Conservation (phyloP, 2,329 filamentous ascomycete genomes). For the Allantophomopsis cytisporea region DNA sequence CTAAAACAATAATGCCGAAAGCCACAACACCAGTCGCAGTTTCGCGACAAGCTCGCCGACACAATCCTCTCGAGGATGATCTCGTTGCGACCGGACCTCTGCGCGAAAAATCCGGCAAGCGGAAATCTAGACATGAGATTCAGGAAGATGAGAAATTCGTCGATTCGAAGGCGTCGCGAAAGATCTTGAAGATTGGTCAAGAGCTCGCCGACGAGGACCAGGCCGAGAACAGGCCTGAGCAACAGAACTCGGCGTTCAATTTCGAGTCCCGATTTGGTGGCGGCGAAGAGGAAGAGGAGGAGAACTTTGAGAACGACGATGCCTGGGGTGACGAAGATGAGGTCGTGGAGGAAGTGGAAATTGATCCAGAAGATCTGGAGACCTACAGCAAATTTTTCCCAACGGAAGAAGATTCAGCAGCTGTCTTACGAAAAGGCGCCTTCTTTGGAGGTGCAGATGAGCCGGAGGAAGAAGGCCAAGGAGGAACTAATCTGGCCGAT, state of each 20-base stretch:
- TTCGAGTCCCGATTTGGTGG: constrained; percentile 65
- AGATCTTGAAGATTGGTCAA: constrained; percentile 80
- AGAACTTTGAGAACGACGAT: constrained; percentile 38
- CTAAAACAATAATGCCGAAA: constrained; percentile 56
- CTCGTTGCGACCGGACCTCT: constrained; percentile 57
- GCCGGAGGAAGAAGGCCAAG: constrained; percentile 29
- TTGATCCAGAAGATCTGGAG: constrained; percentile 80
- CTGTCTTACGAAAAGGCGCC: constrained; percentile 12
- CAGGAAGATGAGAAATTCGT: constrained; percentile 58
- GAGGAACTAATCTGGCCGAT: constrained; percentile 73
- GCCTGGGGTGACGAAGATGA: constrained; percentile 74
- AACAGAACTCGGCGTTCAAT: constrained; percentile 54
- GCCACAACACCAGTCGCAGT: constrained; percentile 43
- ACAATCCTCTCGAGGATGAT: constrained; percentile 88
- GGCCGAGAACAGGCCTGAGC: constrained; percentile 26
- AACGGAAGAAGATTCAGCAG: constrained; percentile 35
- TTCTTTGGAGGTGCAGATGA: constrained; percentile 22
- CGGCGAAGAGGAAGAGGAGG: constrained; percentile 30
- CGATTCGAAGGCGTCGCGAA: constrained; percentile 76
- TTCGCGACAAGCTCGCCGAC: constrained; percentile 49
- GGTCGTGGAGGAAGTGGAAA: constrained; percentile 57
- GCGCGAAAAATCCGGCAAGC: constrained; percentile 62
- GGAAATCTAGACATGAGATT: constrained; percentile 44
- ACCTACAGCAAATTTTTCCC: constrained; percentile 86
- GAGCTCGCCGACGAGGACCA: constrained; percentile 77